Percentiles rank a stretch among this genome's conserved stretches.
Conservation (phyloP, 225 moss, liverwort and hornwort species). For the Neckera pumila region DNA sequence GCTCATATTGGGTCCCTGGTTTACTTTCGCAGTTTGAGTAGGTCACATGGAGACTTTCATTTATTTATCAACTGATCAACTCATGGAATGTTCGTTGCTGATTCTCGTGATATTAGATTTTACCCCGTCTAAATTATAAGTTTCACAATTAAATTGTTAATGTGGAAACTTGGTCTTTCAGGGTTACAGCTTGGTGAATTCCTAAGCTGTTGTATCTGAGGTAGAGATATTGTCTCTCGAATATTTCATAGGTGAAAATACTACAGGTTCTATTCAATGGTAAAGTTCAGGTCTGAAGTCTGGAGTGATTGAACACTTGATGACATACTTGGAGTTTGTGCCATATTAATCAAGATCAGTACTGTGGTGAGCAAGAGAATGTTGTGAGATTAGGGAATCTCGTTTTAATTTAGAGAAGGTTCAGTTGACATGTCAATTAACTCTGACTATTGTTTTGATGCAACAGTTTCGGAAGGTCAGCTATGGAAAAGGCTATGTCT, state of each 20-base stretch:
- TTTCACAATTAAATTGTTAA: background rate
- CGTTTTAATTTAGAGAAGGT: background rate
- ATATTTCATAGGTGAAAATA: background rate
- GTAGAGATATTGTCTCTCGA: background rate
- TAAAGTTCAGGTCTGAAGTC: background rate
- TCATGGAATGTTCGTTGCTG: background rate
- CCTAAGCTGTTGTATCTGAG: background rate
- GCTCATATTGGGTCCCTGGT: background rate
- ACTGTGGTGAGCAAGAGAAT: background rate
- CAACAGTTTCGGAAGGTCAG: slow-evolving; percentile 52
- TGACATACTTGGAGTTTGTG: background rate
- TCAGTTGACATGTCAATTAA: background rate
- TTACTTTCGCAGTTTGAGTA: background rate
- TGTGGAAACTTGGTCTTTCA: background rate
- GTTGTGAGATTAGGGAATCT: background rate
- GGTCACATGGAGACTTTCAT: background rate
- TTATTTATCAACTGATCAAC: background rate
- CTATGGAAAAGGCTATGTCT: slow-evolving; percentile 61
- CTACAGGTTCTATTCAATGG: background rate
- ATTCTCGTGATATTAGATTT: background rate
- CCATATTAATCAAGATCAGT: background rate
- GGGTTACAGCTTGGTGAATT: background rate
- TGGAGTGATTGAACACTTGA: background rate
- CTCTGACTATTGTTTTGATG: background rate
- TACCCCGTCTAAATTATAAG: background rate